These are phyloP conservation scores for Lactarius akahatsu DNA, from an alignment of 768 basidiomycete species.

Conservation along the genomic window DNA sequence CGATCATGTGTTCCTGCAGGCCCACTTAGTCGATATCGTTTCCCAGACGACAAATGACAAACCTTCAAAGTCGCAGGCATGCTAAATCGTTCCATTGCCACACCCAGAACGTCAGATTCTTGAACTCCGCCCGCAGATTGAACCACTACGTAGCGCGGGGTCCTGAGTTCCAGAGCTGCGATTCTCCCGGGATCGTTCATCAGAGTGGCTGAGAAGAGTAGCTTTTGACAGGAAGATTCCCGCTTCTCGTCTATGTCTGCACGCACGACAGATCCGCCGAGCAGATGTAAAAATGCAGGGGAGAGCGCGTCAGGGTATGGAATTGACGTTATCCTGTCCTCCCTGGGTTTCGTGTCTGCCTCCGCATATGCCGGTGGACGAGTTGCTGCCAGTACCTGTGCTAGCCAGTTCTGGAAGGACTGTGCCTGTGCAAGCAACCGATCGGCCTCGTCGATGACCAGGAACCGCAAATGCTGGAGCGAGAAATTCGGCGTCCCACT, in stretches of 20 bases:
- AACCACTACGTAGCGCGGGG: conserved; percentile 88
- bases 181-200: conserved; percentile 94
- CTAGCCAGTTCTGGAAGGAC: conserved; percentile 95
- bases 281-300: conserved; percentile 53
- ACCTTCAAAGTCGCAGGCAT: conserved; percentile 80
- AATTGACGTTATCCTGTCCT: conserved; percentile 1
- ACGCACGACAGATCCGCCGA: conserved; percentile 41
- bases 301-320: conserved; percentile 56
- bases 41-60: conserved; percentile 31
- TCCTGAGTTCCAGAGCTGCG: conserved; percentile 69
- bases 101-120: conserved; percentile 45
- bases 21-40: neutral
- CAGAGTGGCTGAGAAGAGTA: conserved; percentile 94
- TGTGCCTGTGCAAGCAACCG: conserved; percentile 92
- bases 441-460: conserved; percentile 98
- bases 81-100: conserved; percentile 73
- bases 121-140: conserved; percentile 42
- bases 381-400: conserved; percentile 76
- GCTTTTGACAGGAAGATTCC: conserved; percentile 80
- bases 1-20: conserved; percentile 79
- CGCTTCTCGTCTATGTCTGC: conserved; percentile 58
- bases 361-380: conserved; percentile 36
- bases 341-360: conserved; percentile 1
- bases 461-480: conserved; percentile 90
- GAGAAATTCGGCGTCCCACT: conserved; percentile 86